Evolutionary conservation across 2,329 filamentous ascomycete species (phyloP).

Genomic region (Stromatinia cepivora): DNA sequence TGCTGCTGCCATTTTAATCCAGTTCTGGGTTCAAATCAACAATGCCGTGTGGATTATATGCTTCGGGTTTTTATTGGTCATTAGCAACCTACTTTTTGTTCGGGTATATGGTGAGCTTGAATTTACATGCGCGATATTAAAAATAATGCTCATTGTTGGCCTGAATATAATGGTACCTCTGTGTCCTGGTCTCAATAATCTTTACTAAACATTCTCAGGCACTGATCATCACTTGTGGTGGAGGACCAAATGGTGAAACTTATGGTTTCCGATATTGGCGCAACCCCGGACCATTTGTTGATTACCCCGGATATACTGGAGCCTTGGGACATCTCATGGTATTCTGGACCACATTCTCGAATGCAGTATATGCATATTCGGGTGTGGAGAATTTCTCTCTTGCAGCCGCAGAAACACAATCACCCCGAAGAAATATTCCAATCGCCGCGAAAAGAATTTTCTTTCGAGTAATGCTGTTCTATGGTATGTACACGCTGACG

Average conservation of each 20-base stretch:
- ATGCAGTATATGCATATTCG: constrained; percentile 50
- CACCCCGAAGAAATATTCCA: constrained; percentile 54
- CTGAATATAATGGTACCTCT: constrained; percentile 53
- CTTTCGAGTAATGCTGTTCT: constrained; percentile 57
- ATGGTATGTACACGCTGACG: constrained; percentile 38
- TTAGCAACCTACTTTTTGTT: constrained; percentile 43
- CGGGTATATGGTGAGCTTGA: constrained; percentile 53
- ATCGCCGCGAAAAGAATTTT: constrained; percentile 53
- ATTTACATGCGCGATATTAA: constrained; percentile 53
- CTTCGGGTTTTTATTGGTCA: constrained; percentile 44
- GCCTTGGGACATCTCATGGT: constrained; percentile 60
- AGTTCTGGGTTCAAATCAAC: constrained; percentile 63
- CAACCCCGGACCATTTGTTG: constrained; percentile 65
- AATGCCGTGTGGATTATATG: constrained; percentile 46
- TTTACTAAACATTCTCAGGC: constrained; percentile 32
- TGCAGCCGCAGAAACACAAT: constrained; percentile 56
- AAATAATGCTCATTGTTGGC: constrained; percentile 61
- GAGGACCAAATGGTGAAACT: constrained; percentile 56
- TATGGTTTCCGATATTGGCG: constrained; percentile 56
- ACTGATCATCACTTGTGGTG: constrained; percentile 50
- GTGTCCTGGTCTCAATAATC: too few species aligned
- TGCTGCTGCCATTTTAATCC: constrained; percentile 61
- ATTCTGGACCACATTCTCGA: constrained; percentile 47
- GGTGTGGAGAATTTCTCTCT: constrained; percentile 54
- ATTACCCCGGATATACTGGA: constrained; percentile 58